phyloP scores from a whole-genome alignment of 805 yeast genomes.

The Peterozyma toletana region DNA sequence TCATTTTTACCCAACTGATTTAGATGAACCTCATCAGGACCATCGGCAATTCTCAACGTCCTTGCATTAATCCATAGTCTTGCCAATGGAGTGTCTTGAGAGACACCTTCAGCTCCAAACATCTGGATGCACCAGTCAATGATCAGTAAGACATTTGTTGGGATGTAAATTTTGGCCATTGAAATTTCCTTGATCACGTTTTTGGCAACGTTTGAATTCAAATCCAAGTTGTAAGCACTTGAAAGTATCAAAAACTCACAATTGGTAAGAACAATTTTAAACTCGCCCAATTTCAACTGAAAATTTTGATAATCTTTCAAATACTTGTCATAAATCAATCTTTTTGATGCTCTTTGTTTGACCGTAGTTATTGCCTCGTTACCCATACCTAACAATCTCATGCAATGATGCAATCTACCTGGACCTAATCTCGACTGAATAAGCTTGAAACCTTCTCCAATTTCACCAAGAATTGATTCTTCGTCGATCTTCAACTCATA shows the following conservation, averaged over 20 bases:
- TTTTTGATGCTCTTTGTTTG: constrained; percentile 41
- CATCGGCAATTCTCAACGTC: constrained; percentile 59
- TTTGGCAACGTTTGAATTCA: constrained; percentile 36
- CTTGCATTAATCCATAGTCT: constrained; percentile 42
- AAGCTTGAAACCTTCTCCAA: constrained; percentile 54
- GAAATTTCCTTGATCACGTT: constrained; percentile 50
- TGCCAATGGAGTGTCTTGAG: constrained; percentile 55
- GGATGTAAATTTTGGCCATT: constrained; percentile 57
- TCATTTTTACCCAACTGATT: constrained; percentile 47
- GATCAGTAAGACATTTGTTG: constrained; percentile 42
- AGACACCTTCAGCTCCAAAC: constrained; percentile 59
- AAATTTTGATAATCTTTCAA: constrained; percentile 45
- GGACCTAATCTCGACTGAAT: constrained; percentile 63
- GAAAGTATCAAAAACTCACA: constrained; percentile 47
- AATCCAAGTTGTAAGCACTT: constrained; percentile 55
- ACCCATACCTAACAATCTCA: constrained; percentile 57
- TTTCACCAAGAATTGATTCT: constrained; percentile 32
- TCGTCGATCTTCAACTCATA: constrained; percentile 39
- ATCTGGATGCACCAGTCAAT: constrained; percentile 59
- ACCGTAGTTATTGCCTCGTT: constrained; percentile 44
- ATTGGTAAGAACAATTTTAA: constrained; percentile 45
- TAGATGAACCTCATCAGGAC: constrained; percentile 63
- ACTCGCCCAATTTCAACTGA: constrained; percentile 39
- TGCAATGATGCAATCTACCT: constrained; percentile 66
- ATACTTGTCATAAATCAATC: constrained; percentile 45